Evolutionary conservation across 257 asterid species (phyloP), one percentile per base, ranked within the genome.

Genomic region (Nicotiana attenuata): DNA sequence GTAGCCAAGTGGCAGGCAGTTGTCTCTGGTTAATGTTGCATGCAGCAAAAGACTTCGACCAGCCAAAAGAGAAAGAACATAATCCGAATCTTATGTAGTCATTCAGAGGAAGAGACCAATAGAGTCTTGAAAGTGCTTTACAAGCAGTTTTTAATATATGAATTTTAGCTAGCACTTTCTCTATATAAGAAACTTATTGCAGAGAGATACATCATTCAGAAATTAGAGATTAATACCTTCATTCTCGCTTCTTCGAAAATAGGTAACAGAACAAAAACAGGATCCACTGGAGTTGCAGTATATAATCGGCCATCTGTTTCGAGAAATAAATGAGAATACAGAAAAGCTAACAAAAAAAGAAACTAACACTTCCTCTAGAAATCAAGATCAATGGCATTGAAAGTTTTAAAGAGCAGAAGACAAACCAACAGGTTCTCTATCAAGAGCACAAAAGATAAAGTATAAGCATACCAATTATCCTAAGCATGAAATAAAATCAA

Each of bases 201-300:
- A 15, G 45, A 75, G 80, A 50, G 63, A 50, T 75, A 15, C 6
- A 50, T 2, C 45, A 47, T 14, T 26, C 26, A 75, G 80, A 75
- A 47, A 4, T 33, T 22, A 16, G 64, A 55, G 41, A 47, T 53
- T 29, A 24, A 17, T 82, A 94, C 99, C 98, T 96, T 89, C 97
- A 94, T 90, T 67, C 97, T 92, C 68, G 98, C 99, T 87, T 94
- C 98, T 84, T 93, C 98, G 77, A 96, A 96, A 81, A 93, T 79
- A 52, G 99, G 99, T 88, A 96, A 81, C 60, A 96, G 92, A 67
- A 94, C 85, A 86, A 96, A 96, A 82, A 96, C 97, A 65, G 97
- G 98, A 90, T 96, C 98, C 53, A 96, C 88, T 38, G 97, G 97
- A 76, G 98, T 96, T 77, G 97, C 97, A 71, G 93, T 85, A 87